These are phyloP conservation scores for Vanderwaltozyma tropicalis DNA, from an alignment of 805 yeast species.

Conservation along the genomic window DNA sequence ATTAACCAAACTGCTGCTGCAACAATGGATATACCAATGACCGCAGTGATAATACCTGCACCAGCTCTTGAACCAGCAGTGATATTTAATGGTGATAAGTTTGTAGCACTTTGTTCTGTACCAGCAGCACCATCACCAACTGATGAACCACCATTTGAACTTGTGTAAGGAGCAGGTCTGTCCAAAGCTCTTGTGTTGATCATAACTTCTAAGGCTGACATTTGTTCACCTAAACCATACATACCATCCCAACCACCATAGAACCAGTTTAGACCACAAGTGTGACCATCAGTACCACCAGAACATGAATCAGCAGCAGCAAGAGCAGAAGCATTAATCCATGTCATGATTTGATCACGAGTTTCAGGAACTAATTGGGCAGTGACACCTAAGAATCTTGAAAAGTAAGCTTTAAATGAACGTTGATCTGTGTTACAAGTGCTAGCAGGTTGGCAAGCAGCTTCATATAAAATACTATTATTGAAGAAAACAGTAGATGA, in stretches of 20 bases:
- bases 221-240: conserved; percentile 87
- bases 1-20: conserved; percentile 39
- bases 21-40: conserved; percentile 38
- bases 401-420: conserved; percentile 78
- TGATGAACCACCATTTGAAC: conserved; percentile 59
- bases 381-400: conserved; percentile 66
- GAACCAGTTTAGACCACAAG: conserved; percentile 83
- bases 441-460: conserved; percentile 60
- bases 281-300: conserved; percentile 80
- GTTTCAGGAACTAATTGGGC: conserved; percentile 57
- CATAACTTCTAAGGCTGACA: conserved; percentile 65
- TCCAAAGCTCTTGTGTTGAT: conserved; percentile 31
- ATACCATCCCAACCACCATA: conserved; percentile 55
- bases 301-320: conserved; percentile 78
- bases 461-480: conserved; percentile 58
- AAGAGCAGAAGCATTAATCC: conserved; percentile 39
- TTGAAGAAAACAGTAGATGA: conserved; percentile 51
- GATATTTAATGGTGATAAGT: conserved; percentile 33
- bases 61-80: conserved; percentile 49
- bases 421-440: conserved; percentile 82
- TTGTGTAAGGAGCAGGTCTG: conserved; percentile 51
- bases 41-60: conserved; percentile 55
- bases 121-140: conserved; percentile 64
- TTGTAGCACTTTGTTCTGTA: conserved; percentile 32
- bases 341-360: conserved; percentile 23